phyloP scores from a whole-genome alignment of 331 rosid genomes.

The Rhamnella rubrinervis region DNA sequence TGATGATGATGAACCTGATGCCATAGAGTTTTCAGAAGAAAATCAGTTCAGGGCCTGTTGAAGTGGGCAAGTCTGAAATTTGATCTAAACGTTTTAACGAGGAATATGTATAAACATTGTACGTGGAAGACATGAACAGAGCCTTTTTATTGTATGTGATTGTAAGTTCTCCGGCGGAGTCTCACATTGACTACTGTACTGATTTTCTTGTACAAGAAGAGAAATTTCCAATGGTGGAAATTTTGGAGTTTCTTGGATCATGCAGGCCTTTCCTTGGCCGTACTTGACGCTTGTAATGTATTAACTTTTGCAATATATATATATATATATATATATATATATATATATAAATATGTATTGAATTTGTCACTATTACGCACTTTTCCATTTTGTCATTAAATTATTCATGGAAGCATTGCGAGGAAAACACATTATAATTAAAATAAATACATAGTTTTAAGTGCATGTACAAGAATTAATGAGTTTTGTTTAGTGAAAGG shows the following conservation, averaged over 20 bases:
- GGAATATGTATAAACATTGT: background rate
- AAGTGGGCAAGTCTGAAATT: background rate
- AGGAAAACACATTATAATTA: too few relatives aligned
- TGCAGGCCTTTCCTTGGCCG: conserved; percentile 24
- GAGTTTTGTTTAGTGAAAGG: too few relatives aligned
- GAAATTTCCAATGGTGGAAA: conserved; percentile 8
- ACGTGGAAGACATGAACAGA: background rate
- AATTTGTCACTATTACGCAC: too few relatives aligned
- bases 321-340: too few relatives aligned
- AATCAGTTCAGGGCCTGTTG: too few relatives aligned
- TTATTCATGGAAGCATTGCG: too few relatives aligned
- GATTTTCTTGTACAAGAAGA: background rate
- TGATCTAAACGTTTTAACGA: too few relatives aligned
- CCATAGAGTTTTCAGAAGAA: conserved; percentile 9
- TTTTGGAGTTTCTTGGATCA: conserved; percentile 20
- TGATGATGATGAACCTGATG: conserved; percentile 10
- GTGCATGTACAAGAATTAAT: too few relatives aligned
- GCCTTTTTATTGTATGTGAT: background rate
- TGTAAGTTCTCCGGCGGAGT: background rate
- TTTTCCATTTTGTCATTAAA: too few relatives aligned
- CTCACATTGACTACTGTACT: background rate
- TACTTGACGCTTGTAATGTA: background rate
- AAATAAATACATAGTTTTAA: background rate
- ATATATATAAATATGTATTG: too few relatives aligned
- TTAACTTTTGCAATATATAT: background rate